Conservation (phyloP, 1,139 yeast species). For the Geotrichum phurueaensis region DNA sequence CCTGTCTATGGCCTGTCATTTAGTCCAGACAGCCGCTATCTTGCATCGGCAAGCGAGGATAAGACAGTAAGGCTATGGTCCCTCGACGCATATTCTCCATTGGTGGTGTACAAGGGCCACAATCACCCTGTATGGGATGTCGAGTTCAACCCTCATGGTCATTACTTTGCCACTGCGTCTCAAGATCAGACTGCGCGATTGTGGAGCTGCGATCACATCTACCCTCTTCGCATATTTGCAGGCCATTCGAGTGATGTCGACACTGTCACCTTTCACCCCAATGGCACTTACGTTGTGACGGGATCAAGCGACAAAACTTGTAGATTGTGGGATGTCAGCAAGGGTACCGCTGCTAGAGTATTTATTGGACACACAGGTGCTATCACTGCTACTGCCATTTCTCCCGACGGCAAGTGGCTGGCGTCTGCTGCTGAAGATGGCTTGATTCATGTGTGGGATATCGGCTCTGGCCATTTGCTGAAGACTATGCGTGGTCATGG, state of each 20-base stretch:
- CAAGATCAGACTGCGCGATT: slow-evolving; percentile 96
- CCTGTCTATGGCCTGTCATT: slow-evolving; percentile 87
- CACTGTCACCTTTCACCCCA: slow-evolving; percentile 92
- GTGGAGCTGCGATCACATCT: slow-evolving; percentile 98
- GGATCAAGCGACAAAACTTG: slow-evolving; percentile 95
- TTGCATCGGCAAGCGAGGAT: slow-evolving; percentile 84
- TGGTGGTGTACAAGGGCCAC: slow-evolving; percentile 94
- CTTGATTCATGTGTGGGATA: slow-evolving; percentile 86
- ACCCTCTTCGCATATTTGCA: slow-evolving; percentile 91
- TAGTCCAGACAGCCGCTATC: slow-evolving; percentile 80
- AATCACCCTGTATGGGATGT: slow-evolving; percentile 98
- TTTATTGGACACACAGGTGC: slow-evolving; percentile 93
- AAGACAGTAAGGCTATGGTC: slow-evolving; percentile 93
- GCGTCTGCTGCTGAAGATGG: slow-evolving; percentile 96
- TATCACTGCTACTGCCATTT: slow-evolving; percentile 75
- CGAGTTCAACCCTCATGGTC: slow-evolving; percentile 88
- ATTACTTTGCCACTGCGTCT: slow-evolving; percentile 94
- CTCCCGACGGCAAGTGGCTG: slow-evolving; percentile 96
- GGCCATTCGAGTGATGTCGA: slow-evolving; percentile 98
- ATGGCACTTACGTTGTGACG: slow-evolving; percentile 86
- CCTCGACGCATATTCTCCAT: slow-evolving; percentile 77
- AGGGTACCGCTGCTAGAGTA: slow-evolving; percentile 87
- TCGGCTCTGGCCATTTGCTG: slow-evolving; percentile 81
- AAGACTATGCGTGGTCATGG: slow-evolving; percentile 87
- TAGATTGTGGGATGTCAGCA: slow-evolving; percentile 94